Conservation (phyloP, 768 basidiomycete species). For the Suillus discolor region DNA sequence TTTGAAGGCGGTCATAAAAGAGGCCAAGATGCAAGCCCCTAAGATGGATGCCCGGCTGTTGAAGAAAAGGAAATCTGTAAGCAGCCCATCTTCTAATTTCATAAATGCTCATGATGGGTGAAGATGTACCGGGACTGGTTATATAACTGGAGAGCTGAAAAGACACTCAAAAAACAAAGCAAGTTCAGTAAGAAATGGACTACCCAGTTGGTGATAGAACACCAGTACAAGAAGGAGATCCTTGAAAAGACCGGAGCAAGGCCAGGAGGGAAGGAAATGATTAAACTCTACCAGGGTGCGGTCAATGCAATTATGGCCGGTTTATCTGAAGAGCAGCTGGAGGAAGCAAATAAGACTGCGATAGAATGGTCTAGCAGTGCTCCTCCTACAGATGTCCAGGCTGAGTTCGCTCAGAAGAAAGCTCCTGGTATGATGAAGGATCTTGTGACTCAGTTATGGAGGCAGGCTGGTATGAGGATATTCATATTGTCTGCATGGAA, state of each 20-base stretch:
- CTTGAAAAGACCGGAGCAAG: no score
- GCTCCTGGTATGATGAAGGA: neutral
- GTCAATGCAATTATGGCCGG: neutral
- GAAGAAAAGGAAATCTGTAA: neutral
- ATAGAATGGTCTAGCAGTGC: neutral
- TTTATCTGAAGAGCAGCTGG: no score
- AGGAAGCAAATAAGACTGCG: no score
- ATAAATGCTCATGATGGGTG: neutral
- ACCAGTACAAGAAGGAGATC: no score
- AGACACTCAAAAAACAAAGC: neutral
- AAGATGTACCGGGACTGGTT: neutral
- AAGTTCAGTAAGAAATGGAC: neutral
- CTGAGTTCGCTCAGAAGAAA: neutral
- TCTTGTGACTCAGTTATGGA: neutral
- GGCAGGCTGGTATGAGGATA: conserved; percentile 6
- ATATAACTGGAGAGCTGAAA: neutral
- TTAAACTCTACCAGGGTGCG: neutral
- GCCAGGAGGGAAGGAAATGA: neutral
- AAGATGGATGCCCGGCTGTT: neutral
- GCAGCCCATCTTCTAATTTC: neutral
- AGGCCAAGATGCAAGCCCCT: neutral
- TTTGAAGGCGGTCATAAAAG: neutral
- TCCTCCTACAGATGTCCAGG: neutral
- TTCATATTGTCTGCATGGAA: neutral
- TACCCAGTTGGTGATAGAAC: no score